Conservation (phyloP, 108 stramenopile genomes). For the Epithemia pelagica region DNA sequence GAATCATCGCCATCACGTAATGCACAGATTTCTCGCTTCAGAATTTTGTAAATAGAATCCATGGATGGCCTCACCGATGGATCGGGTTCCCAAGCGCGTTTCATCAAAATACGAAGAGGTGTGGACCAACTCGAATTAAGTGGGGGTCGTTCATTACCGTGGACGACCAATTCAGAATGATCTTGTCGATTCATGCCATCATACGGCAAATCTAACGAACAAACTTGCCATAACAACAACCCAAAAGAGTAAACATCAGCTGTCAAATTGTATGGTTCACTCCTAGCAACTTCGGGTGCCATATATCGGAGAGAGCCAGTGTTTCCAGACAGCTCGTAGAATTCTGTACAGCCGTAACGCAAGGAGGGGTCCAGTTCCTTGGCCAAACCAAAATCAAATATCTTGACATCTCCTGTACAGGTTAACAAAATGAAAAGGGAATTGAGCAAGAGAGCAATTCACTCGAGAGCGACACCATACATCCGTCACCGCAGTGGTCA, state of each 20-base stretch:
- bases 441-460: background rate
- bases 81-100: constrained; percentile 60
- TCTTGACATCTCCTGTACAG: constrained; percentile 44
- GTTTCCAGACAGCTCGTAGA: constrained; percentile 71
- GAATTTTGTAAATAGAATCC: constrained; percentile 50
- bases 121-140: constrained; percentile 54
- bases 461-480: background rate
- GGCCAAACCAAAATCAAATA: too few relatives aligned
- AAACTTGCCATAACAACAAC: constrained; percentile 62
- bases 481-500: too few relatives aligned
- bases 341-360: constrained; percentile 33
- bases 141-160: constrained; percentile 43
- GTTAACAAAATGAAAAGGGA: background rate
- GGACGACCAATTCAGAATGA: constrained; percentile 38
- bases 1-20: constrained; percentile 47
- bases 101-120: constrained; percentile 56
- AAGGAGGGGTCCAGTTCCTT: constrained; percentile 43
- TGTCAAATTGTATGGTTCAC: constrained; percentile 62
- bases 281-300: constrained; percentile 54
- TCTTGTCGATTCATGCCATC: constrained; percentile 50
- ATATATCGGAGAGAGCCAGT: constrained; percentile 78
- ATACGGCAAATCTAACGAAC: constrained; percentile 51
- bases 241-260: constrained; percentile 71
- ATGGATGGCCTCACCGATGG: constrained; percentile 57
- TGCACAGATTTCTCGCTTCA: constrained; percentile 40